Percentiles rank a stretch among this genome's conserved stretches.
Evolutionary conservation across 1,284 basidiomycete genomes (phyloP).

Genomic region (Puccinia triticina): DNA sequence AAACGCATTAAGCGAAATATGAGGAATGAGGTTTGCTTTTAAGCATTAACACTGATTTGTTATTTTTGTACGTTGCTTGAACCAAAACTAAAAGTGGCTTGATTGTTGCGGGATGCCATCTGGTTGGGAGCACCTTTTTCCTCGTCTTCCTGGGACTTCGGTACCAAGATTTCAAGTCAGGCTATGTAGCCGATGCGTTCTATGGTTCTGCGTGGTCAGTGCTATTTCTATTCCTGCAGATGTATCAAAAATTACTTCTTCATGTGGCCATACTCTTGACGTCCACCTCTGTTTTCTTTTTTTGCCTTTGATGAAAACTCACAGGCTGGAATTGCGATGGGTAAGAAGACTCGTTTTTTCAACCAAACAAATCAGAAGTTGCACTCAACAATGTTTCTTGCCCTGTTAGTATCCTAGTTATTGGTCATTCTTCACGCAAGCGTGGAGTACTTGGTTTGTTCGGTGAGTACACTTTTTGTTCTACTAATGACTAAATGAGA

Average conservation of each 20-base stretch:
- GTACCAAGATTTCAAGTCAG: constrained; percentile 6
- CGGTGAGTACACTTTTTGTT: neutral
- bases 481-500: too few relatives aligned
- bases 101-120: constrained; percentile 9
- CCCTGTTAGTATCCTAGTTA: constrained; percentile 12
- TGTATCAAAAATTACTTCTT: constrained; percentile 2
- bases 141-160: constrained; percentile 12
- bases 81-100: neutral
- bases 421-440: constrained; percentile 27
- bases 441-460: constrained; percentile 31
- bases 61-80: neutral
- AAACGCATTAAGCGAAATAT: neutral
- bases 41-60: neutral
- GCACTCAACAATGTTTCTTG: neutral
- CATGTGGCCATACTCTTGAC: too few relatives aligned
- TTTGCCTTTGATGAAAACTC: neutral
- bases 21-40: neutral
- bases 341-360: neutral
- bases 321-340: constrained; percentile 29
- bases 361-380: neutral
- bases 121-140: constrained; percentile 12
- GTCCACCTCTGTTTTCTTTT: neutral
- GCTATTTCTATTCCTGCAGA: neutral
- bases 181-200: neutral
- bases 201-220: constrained; percentile 17